A percentile compares a stretch with the other conserved stretches of the same genome.
Conservation (phyloP, 2,329 filamentous ascomycete genomes). For the Sodiomyces alkalinus region DNA sequence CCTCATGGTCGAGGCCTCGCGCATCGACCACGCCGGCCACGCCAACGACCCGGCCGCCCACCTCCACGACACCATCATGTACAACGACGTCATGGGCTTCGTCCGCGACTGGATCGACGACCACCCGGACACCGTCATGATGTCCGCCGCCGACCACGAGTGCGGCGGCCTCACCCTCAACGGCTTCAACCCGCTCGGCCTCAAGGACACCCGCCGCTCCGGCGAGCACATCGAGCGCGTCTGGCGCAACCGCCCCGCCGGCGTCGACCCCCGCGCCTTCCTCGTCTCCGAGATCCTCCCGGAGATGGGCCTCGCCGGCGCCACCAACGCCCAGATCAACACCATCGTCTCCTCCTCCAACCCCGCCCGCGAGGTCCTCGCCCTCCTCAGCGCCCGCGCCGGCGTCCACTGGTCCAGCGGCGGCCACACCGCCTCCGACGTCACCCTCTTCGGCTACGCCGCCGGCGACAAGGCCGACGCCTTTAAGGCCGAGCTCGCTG, state of each 20-base stretch:
- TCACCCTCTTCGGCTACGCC: constrained; percentile 19
- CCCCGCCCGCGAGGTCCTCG: constrained; percentile 13
- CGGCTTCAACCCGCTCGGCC: constrained; percentile 18
- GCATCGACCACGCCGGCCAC: constrained; percentile 24
- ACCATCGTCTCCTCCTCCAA: constrained; percentile 12
- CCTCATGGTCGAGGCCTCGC: constrained; percentile 22
- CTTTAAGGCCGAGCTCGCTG: constrained; percentile 9
- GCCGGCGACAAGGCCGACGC: constrained; percentile 6
- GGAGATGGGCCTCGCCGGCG: constrained; percentile 15
- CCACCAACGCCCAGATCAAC: constrained; percentile 14
- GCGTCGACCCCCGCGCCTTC: constrained; percentile 15
- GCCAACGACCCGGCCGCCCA: constrained; percentile 39
- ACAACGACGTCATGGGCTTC: constrained; percentile 20
- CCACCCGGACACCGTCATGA: constrained; percentile 20
- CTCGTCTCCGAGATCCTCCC: constrained; percentile 14
- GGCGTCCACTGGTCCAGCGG: constrained; percentile 12
- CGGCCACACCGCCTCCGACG: constrained; percentile 14
- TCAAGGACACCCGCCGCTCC: constrained; percentile 15
- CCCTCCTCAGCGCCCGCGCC: constrained; percentile 11
- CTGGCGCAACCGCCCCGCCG: constrained; percentile 14
- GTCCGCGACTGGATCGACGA: constrained; percentile 23
- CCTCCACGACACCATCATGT: constrained; percentile 25
- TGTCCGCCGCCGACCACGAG: constrained; percentile 24
- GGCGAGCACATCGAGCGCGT: constrained; percentile 14
- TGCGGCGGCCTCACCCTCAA: constrained; percentile 22